Conservation (phyloP, 352 stramenopile species). For the Plasmopara halstedii region DNA sequence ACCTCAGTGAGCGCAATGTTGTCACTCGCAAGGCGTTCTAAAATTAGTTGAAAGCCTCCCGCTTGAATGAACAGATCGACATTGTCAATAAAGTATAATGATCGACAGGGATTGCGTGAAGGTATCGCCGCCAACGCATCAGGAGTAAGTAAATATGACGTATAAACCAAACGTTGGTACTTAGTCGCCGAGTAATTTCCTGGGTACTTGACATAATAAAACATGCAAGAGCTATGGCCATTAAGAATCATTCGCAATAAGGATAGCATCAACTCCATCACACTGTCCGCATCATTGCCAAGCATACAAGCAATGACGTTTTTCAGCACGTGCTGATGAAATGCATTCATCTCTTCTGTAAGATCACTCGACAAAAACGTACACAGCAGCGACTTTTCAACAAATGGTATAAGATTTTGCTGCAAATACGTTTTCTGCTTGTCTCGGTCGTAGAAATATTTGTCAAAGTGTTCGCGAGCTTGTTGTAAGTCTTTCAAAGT, state of each 20-base stretch:
- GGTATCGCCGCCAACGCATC: conserved; percentile 48
- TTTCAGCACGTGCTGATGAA: conserved; percentile 76
- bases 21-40: conserved; percentile 41
- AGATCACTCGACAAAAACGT: conserved; percentile 63
- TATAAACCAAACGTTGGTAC: conserved; percentile 66
- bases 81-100: conserved; percentile 79
- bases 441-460: conserved; percentile 52
- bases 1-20: conserved; percentile 54
- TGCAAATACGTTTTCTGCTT: conserved; percentile 45
- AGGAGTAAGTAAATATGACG: conserved; percentile 55
- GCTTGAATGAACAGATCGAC: conserved; percentile 80
- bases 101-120: conserved; percentile 63
- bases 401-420: conserved; percentile 49
- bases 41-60: conserved; percentile 63
- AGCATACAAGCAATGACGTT: conserved; percentile 67
- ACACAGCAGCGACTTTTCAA: conserved; percentile 70
- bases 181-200: conserved; percentile 49
- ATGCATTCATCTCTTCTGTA: conserved; percentile 64
- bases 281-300: conserved; percentile 25
- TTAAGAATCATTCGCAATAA: conserved; percentile 74
- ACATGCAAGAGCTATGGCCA: conserved; percentile 67
- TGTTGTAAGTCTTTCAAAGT: conserved; percentile 57
- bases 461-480: conserved; percentile 61
- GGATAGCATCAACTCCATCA: conserved; percentile 45
- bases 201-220: conserved; percentile 81